Evolutionary conservation across 2,329 filamentous ascomycete species (phyloP), one percentile per base, ranked within the genome.

Genomic region (Helminthosporium solani): DNA sequence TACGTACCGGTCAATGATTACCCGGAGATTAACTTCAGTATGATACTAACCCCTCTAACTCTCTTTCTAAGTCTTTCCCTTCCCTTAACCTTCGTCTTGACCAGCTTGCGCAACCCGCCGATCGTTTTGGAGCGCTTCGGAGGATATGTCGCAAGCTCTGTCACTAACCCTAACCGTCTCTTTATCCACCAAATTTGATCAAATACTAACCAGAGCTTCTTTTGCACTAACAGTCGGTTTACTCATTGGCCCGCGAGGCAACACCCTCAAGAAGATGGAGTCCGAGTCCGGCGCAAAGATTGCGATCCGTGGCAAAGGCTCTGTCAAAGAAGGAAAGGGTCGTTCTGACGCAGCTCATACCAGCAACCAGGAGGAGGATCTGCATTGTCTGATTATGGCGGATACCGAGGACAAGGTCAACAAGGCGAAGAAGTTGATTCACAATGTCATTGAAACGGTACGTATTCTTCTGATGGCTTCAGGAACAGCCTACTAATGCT

Each of bases 11-110:
- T 99, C 79, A 99, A 99, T 84, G 94, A 99, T 76, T 99, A 99
- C 75, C 94, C 94, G 81, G 94, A 99, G 76, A 97, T 99, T 86
- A 99, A 99, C 87, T 99, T 99, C 90, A 99, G 94, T 99, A 96
- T 92, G 92, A 92, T 94, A 91, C 86, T 91, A 96, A 96, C 96
- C 90, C 90, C 90, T 90, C 84, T 67, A 66, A 66, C 66, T 70
- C 72, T 70, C 72, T 66, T 63, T 64, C 57, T 53, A 58, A 52
- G 49, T 61, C 69, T 67, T 77, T 74, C 77, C 71, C 54, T 50
- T 47, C 52, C 57, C 76, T 62, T 64, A 65, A 57, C 64, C 60
- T 72, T 70, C 57, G 58, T 69, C 64, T 64, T 75, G 70, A 73
- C 75, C 70, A 66, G 69, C 71, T 66, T 70, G 62, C 61, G 64